Evolutionary conservation across 2,329 filamentous ascomycete species (phyloP), one percentile per base, ranked within the genome.

Genomic region (Epichloe aotearoae): DNA sequence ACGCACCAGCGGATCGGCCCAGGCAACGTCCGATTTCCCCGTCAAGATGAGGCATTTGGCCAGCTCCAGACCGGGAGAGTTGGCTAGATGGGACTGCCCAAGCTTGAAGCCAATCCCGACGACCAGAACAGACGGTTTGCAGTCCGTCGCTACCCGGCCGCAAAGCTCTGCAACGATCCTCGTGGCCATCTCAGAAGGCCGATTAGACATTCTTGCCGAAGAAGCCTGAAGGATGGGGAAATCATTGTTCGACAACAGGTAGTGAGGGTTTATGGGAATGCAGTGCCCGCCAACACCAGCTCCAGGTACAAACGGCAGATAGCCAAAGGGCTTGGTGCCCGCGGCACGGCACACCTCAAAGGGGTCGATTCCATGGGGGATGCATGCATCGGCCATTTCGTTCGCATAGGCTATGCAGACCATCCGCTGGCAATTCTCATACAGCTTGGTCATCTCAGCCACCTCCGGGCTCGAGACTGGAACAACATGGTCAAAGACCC

Each of bases 371-470:
- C 58, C 65, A 45, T 72, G 67, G 0, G 61, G 53, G 7, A 60
- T 49, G 50, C 74, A 77, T 6, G 75, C 74, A 54, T 78, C 73
- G 1, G 74, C 73, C 72, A 79, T 77, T 54, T 79, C 75, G 55
- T 78, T 78, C 51, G 69, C 73, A 51, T 74, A 79, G 0, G 75
- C 74, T 36, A 77, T 75, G 56, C 68, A 69, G 12, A 79, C 63
- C 71, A 76, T 77, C 2, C 75, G 67, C 58, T 78, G 74, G 57
- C 76, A 79, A 58, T 79, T 79, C 53, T 79, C 75, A 57, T 77
- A 79, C 12, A 79, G 62, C 61, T 79, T 79, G 54, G 70, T 74
- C 73, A 79, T 77, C 60, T 79, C 76, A 1, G 76, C 76, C 1
- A 77, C 74, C 56, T 79, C 76, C 1, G 75, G 74, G 33, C 61